Percentiles rank a stretch among this genome's conserved stretches.
These are phyloP conservation scores for Aspergillus incahuasiensis DNA, from an alignment of 495 filamentous ascomycete genomes.

Conservation along the genomic window DNA sequence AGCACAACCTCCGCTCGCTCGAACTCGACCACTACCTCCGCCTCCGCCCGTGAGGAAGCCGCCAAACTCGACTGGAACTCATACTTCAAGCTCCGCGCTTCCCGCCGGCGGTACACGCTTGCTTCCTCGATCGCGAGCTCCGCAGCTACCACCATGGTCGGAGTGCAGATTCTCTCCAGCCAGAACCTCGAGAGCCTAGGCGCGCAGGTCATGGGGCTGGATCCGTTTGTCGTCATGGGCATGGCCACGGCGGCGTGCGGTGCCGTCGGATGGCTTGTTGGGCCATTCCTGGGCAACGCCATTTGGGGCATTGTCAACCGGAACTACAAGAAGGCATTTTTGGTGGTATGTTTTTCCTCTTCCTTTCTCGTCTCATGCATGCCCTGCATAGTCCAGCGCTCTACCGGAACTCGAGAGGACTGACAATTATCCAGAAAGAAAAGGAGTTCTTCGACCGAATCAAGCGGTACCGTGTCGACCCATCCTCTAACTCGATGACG, in stretches of 20 bases:
- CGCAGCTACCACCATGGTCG: constrained; percentile 50
- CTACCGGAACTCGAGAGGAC: not conserved
- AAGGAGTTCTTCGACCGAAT: constrained; percentile 85
- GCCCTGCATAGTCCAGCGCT: too few species aligned
- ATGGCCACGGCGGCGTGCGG: constrained; percentile 66
- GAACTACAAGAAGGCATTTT: constrained; percentile 61
- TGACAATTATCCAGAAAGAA: constrained; percentile 64
- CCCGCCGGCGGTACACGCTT: constrained; percentile 77
- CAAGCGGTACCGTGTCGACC: constrained; percentile 85
- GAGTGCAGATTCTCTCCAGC: constrained; percentile 58
- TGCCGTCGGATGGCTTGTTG: constrained; percentile 77
- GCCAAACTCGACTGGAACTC: constrained; percentile 78
- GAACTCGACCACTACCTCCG: constrained; percentile 36
- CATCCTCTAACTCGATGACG: constrained; percentile 58
- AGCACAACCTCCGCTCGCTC: constrained; percentile 32
- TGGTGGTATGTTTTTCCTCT: constrained; percentile 45
- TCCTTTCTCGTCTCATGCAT: not conserved
- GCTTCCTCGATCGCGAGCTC: constrained; percentile 65
- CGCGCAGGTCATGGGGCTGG: constrained; percentile 66
- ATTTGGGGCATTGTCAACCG: constrained; percentile 70
- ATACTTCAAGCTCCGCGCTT: constrained; percentile 85
- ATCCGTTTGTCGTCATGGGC: constrained; percentile 81
- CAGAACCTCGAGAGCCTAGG: constrained; percentile 65
- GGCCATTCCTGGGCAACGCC: constrained; percentile 71
- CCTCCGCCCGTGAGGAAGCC: constrained; percentile 27